These are phyloP conservation scores for Colletotrichum sp. DNA, from an alignment of 2,329 filamentous ascomycete species.

Conservation along the genomic window DNA sequence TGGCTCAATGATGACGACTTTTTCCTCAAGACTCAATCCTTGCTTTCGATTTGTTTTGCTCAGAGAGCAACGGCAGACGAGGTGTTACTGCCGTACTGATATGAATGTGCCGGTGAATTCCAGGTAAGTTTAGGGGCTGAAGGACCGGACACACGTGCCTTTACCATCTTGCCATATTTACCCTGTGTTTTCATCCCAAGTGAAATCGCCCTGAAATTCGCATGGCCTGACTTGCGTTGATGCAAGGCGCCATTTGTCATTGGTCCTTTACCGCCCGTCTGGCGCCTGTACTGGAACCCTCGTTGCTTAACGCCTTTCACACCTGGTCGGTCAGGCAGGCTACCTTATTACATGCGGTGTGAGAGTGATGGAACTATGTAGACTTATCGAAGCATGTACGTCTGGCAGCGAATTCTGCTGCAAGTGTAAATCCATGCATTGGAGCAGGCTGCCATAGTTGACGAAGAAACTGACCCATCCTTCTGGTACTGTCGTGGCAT, in stretches of 20 bases:
- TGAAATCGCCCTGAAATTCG: background rate
- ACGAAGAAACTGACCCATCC: background rate
- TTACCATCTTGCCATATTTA: background rate
- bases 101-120: background rate
- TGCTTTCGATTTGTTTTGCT: background rate
- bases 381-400: background rate
- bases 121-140: background rate
- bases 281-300: background rate
- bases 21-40: background rate
- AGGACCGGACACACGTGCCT: background rate
- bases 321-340: background rate
- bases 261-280: background rate
- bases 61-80: background rate
- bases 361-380: background rate
- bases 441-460: background rate
- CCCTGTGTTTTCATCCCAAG: background rate
- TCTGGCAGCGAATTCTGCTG: background rate
- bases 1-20: slow-evolving; percentile 20
- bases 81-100: background rate
- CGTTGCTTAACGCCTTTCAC: background rate
- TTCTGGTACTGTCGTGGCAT: background rate
- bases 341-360: background rate
- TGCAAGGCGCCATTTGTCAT: background rate
- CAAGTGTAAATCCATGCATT: background rate
- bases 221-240: background rate